Evolutionary conservation across 805 yeast species (phyloP), one percentile per base, ranked within the genome.

Genomic region (Lachancea fermentati): DNA sequence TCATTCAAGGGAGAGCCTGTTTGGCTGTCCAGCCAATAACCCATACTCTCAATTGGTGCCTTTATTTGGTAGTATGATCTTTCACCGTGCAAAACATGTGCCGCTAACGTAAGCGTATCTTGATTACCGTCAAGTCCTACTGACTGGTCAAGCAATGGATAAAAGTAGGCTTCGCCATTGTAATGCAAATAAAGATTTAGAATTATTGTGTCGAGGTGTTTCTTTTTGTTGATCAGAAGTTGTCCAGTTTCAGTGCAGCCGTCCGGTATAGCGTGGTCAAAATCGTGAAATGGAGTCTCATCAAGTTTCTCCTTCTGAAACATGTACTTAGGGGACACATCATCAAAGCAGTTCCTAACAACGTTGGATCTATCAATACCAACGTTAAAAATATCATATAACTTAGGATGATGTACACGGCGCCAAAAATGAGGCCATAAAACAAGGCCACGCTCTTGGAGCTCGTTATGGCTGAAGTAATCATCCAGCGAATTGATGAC

Each of bases 361-460:
- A 60, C 66, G 37, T 49, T 65, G 42, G 47, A 65, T 34, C 55
- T 51, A 19, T 74, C 71, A 1, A 78, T 65, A 36, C 64, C 49
- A 9, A 78, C 65, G 2, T 78, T 84, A 0, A 86, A 85, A 47
- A 86, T 78, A 22, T 76, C 73, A 60, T 82, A 86, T 52, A 73
- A 81, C 30, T 65, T 64, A 4, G 95, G 95, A 1, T 85, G 75
- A 1, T 89, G 84, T 5, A 89, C 78, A 48, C 95, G 72, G 59
- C 81, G 75, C 95, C 95, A 86, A 59, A 79, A 86, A 61, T 86
- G 95, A 1, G 95, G 94, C 91, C 94, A 86, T 19, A 78, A 58
- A 19, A 79, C 62, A 57, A 76, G 62, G 42, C 80, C 76, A 43
- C 68, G 62, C 9, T 69, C 57, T 14, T 53, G 47, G 61, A 74